These are phyloP conservation scores for Hylodesmum podocarpum DNA, from an alignment of 306 rosid genomes.

Conservation along the genomic window DNA sequence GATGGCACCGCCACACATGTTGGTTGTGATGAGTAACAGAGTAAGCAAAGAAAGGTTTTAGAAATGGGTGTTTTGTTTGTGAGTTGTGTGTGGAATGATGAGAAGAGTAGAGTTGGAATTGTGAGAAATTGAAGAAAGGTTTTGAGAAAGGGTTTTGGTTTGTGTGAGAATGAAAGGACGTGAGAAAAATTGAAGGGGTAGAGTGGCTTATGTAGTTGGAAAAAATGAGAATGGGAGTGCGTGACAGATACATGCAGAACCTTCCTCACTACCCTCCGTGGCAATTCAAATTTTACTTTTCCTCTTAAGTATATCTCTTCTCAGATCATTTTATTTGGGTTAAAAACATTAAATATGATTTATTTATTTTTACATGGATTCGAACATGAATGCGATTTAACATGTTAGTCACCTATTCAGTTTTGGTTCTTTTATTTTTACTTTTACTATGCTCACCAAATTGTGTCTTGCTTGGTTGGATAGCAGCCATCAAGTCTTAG, in stretches of 20 bases:
- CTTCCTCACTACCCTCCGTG: neutral
- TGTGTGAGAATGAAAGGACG: neutral
- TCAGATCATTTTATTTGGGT: no score
- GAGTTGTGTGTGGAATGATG: no score
- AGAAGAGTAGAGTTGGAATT: neutral
- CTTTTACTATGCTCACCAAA: neutral
- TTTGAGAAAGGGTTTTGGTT: neutral
- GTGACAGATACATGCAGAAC: slow-evolving; percentile 12
- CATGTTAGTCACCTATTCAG: no score
- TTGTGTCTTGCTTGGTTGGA: neutral
- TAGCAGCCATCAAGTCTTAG: neutral
- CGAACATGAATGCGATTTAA: no score
- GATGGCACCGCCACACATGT: slow-evolving; percentile 92
- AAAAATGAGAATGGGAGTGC: neutral
- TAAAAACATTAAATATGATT: no score
- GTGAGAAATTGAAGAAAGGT: neutral
- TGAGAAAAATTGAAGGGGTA: neutral
- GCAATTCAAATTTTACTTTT: no score
- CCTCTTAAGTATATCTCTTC: no score
- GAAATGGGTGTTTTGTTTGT: neutral
- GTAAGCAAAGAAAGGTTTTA: neutral
- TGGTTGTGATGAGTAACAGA: neutral
- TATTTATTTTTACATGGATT: no score
- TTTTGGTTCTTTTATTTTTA: neutral
- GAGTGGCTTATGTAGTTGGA: slow-evolving; percentile 40